These are phyloP conservation scores for Ogataea naganishii DNA, from an alignment of 805 yeast genomes.

Conservation along the genomic window DNA sequence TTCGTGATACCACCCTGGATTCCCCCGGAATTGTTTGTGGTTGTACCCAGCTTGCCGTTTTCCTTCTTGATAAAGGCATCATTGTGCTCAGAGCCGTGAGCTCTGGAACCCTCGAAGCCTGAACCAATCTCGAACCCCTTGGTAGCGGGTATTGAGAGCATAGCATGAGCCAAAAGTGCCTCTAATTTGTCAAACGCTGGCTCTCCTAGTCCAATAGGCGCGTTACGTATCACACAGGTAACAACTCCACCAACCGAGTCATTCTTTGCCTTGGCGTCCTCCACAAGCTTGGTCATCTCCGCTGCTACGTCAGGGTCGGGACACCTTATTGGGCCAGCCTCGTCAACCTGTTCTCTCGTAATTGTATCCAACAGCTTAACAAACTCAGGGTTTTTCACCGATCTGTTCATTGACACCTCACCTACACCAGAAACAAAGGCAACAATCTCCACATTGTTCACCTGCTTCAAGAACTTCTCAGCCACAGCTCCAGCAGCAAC, in stretches of 20 bases:
- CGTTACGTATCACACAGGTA: slow-evolving; percentile 91
- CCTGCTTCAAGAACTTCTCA: slow-evolving; percentile 74
- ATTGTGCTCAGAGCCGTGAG: slow-evolving; percentile 92
- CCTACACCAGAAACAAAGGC: slow-evolving; percentile 97
- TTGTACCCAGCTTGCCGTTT: slow-evolving; percentile 65
- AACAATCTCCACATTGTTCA: slow-evolving; percentile 83
- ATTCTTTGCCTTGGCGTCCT: slow-evolving; percentile 71
- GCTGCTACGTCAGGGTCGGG: slow-evolving; percentile 70
- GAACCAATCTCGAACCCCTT: slow-evolving; percentile 98
- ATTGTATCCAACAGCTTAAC: slow-evolving; percentile 60
- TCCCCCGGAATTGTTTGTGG: slow-evolving; percentile 92
- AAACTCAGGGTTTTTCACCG: slow-evolving; percentile 57
- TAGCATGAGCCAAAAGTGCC: slow-evolving; percentile 93
- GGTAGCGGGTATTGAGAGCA: slow-evolving; percentile 96
- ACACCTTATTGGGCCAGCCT: slow-evolving; percentile 85
- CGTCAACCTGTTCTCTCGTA: slow-evolving; percentile 85
- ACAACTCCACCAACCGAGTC: slow-evolving; percentile 98
- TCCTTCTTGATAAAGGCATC: slow-evolving; percentile 62
- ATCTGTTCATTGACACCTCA: slow-evolving; percentile 64
- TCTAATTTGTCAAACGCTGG: slow-evolving; percentile 96
- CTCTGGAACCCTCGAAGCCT: slow-evolving; percentile 82
- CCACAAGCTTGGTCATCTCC: slow-evolving; percentile 80
- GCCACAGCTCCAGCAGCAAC: slow-evolving; percentile 99
- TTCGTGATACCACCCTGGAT: slow-evolving; percentile 97
- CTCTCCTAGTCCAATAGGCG: slow-evolving; percentile 95